These are phyloP conservation scores for Trichopus zeylanicus DNA, from an alignment of 116 monocot species.

Conservation along the genomic window DNA sequence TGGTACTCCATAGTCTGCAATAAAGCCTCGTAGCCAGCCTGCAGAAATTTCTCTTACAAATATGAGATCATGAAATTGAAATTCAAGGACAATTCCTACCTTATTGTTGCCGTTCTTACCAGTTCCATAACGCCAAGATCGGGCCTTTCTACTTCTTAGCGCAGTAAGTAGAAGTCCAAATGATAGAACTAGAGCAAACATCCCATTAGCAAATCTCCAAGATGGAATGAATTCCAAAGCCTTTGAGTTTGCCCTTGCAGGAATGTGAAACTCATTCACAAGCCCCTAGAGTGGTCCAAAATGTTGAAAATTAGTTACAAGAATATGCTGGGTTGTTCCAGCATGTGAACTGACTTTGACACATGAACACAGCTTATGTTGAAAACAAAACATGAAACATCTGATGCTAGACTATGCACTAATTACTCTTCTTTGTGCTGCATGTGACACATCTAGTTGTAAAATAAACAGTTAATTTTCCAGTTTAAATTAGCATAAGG, in stretches of 20 bases:
- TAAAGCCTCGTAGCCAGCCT: constrained; percentile 68
- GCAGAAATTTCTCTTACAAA: neutral
- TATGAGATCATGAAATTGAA: no score
- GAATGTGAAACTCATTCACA: constrained; percentile 69
- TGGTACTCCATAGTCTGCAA: constrained; percentile 78
- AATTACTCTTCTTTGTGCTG: no score
- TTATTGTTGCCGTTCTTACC: constrained; percentile 20
- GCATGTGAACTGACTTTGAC: no score
- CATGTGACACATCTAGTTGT: no score
- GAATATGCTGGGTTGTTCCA: no score
- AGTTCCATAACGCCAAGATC: constrained; percentile 73
- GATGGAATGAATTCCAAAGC: constrained; percentile 33
- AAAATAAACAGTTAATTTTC: no score
- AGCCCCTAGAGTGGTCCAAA: no score
- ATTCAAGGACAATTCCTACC: neutral
- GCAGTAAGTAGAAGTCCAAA: constrained; percentile 79
- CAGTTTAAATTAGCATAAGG: no score
- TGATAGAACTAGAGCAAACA: constrained; percentile 86
- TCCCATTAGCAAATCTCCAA: constrained; percentile 81
- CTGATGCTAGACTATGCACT: no score
- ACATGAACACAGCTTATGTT: no score
- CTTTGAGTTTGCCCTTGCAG: constrained; percentile 46
- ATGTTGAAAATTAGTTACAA: no score
- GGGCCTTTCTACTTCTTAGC: constrained; percentile 59
- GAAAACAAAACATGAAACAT: no score